Evolutionary conservation across 495 filamentous ascomycete genomes (phyloP).

Genomic region (Xylaria longipes): DNA sequence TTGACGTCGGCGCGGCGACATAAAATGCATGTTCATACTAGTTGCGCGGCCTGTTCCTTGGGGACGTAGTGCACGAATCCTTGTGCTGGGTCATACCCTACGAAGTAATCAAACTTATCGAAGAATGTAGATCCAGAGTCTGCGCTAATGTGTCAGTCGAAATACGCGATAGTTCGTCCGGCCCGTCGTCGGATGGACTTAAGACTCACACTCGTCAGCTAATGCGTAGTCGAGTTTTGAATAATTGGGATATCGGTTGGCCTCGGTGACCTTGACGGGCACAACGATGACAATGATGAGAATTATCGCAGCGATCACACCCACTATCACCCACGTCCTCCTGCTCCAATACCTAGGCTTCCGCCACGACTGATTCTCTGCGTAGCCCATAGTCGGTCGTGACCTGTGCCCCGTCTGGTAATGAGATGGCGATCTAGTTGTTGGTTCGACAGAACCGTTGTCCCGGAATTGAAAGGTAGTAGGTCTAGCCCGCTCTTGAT

Average conservation of each 20-base stretch:
- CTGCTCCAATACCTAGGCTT: conserved; percentile 59
- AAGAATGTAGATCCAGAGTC: conserved; percentile 58
- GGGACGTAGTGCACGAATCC: conserved; percentile 55
- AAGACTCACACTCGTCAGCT: conserved; percentile 44
- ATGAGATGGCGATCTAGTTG: neutral
- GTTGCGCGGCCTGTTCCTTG: conserved; percentile 29
- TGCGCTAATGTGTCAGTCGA: conserved; percentile 32
- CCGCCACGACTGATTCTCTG: conserved; percentile 44
- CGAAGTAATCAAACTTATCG: conserved; percentile 58
- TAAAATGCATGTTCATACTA: conserved; percentile 32
- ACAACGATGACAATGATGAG: conserved; percentile 53
- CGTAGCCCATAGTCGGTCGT: conserved; percentile 21
- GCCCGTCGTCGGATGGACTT: neutral
- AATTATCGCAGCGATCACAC: conserved; percentile 46
- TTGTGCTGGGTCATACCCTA: conserved; percentile 43
- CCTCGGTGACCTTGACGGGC: conserved; percentile 62
- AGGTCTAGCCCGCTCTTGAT: conserved; percentile 30
- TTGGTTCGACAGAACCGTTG: conserved; percentile 15
- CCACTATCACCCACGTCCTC: conserved; percentile 51
- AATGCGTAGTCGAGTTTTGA: conserved; percentile 44
- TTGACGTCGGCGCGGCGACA: neutral
- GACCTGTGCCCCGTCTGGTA: neutral
- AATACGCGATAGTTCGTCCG: neutral
- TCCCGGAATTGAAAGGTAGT: conserved; percentile 35
- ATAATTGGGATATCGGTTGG: conserved; percentile 49